A percentile compares a stretch with the other conserved stretches of the same genome.
These are phyloP conservation scores for Globisporangium lucens DNA, from an alignment of 352 stramenopile species.

Conservation along the genomic window DNA sequence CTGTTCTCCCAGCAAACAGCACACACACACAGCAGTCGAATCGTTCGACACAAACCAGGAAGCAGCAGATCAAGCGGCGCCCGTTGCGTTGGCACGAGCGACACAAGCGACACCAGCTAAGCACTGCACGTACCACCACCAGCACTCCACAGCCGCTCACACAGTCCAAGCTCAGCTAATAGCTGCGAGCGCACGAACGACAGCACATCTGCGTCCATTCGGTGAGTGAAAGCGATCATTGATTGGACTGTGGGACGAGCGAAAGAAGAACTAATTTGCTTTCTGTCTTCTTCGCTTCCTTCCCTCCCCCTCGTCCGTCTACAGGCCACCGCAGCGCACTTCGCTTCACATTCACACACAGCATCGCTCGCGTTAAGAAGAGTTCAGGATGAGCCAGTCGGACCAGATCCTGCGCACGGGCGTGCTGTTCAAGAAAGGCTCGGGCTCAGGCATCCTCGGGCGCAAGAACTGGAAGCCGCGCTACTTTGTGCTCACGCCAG, in stretches of 20 bases:
- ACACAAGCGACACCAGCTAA: too few species aligned
- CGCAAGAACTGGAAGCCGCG: too few species aligned
- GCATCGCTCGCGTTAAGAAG: not conserved
- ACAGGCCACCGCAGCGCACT: not conserved
- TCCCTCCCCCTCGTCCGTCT: too few species aligned
- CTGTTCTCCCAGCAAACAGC: not conserved
- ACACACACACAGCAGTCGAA: not conserved
- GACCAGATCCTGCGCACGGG: conserved; percentile 63
- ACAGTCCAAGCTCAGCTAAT: too few species aligned
- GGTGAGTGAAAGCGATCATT: too few species aligned
- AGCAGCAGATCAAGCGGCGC: conserved; percentile 1
- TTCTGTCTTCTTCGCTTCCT: not conserved
- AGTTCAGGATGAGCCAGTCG: conserved; percentile 29
- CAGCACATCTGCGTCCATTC: too few species aligned
- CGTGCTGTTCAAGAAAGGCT: conserved; percentile 83
- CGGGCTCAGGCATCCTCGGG: conserved; percentile 57
- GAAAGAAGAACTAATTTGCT: not conserved
- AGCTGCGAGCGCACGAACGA: too few species aligned
- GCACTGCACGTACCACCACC: too few species aligned
- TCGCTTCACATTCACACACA: not conserved
- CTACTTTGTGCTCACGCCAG: conserved; percentile 21
- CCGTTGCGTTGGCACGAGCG: not conserved
- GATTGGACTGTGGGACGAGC: too few species aligned
- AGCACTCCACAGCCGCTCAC: too few species aligned
- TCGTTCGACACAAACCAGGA: not conserved